phyloP scores from a whole-genome alignment of 345 rosid species.

The Microthlaspi erraticum region DNA sequence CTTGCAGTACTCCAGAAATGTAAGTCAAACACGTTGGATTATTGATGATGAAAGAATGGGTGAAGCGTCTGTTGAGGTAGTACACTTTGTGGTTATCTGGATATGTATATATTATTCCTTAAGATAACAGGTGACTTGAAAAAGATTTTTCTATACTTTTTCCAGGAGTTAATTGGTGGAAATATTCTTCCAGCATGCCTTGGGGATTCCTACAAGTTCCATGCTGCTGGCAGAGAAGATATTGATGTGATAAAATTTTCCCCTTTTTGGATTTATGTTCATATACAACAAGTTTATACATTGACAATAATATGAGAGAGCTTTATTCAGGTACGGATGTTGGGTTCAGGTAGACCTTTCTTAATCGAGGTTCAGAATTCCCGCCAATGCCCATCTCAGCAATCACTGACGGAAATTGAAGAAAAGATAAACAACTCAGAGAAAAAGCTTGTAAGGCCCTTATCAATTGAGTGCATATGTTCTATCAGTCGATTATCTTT shows the following conservation, averaged over 20 bases:
- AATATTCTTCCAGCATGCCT: constrained; percentile 71
- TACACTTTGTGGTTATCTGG: constrained; percentile 19
- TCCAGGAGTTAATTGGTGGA: constrained; percentile 83
- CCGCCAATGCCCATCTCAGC: constrained; percentile 69
- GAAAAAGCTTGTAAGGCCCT: constrained; percentile 66
- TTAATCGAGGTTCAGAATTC: constrained; percentile 90
- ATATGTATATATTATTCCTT: background rate
- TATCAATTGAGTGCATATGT: background rate
- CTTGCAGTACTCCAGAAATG: constrained; percentile 91
- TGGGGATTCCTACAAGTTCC: constrained; percentile 90
- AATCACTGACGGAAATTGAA: constrained; percentile 64
- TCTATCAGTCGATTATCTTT: background rate
- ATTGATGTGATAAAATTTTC: constrained; percentile 66
- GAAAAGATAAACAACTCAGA: constrained; percentile 65
- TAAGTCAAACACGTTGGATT: constrained; percentile 95
- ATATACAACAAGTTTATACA: constrained; percentile 19
- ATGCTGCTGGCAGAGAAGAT: constrained; percentile 99
- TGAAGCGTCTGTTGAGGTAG: constrained; percentile 93
- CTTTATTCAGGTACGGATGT: constrained; percentile 85
- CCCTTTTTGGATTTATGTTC: constrained; percentile 12
- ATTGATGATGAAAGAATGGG: constrained; percentile 98
- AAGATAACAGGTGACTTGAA: constrained; percentile 22
- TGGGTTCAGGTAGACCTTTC: constrained; percentile 99
- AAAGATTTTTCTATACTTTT: constrained; percentile 13
- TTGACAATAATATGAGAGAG: constrained; percentile 33